Base-by-base conservation (phyloP, 2,329 filamentous ascomycete genomes). In the Amylocarpus encephaloides region DNA sequence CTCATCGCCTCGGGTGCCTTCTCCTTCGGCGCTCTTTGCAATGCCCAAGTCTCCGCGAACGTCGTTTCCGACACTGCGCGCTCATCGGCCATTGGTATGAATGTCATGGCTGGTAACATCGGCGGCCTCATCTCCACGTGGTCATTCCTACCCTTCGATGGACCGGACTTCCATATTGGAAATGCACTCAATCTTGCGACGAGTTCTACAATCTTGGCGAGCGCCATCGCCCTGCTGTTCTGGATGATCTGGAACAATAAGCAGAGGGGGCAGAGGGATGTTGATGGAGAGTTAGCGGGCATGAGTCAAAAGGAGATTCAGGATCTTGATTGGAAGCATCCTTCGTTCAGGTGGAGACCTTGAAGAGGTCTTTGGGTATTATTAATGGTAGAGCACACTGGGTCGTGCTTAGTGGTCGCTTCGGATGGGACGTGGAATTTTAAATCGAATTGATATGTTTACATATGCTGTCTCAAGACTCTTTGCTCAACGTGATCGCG, bases 41-140 rank as follows among this genome's bases (percentile, higher is more conserved):
- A 85, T 55, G 83, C 83, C 0, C 77, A 87, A 49, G 80, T 78
- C 0, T 79, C 82, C 0, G 84, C 83, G 6, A 88, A 88, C 57
- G 83, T 88, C 0, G 76, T 87, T 6, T 82, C 80, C 3, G 85
- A 88, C 58, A 86, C 85, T 0, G 81, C 85, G 0, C 75, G 84
- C 12, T 80, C 79, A 9, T 76, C 80, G 0, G 82, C 82, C 3
- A 85, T 88, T 40, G 83, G 79, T 10, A 78, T 76, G 0, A 81
- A 80, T 47, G 80, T 88, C 61, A 87, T 88, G 83, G 70, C 86
- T 19, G 85, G 84, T 26, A 88, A 87, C 48, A 63, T 88, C n/a
- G 85, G 85, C 2, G 85, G 84, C 0, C 64, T 88, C 32, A 74
- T 85, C 51, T 75, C 78, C 1, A 83, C 80, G 0, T 86, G 82